Conservation (phyloP, 495 filamentous ascomycete genomes). For the Aspergillus ellipticus region DNA sequence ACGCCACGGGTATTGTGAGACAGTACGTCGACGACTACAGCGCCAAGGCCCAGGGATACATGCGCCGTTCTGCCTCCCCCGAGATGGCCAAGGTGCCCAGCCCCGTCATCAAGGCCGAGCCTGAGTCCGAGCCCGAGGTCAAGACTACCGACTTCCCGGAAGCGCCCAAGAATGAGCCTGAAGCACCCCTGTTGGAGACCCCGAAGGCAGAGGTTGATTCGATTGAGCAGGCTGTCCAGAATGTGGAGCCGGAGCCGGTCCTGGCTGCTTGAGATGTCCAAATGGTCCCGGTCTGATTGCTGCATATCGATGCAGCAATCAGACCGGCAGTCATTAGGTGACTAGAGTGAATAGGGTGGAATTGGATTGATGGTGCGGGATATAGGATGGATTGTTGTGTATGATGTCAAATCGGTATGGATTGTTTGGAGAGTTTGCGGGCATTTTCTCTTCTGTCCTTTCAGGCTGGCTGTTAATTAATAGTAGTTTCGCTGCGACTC, state of each 20-base stretch:
- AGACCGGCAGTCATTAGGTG: background rate
- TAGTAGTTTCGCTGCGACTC: background rate
- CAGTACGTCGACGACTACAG: conserved; percentile 81
- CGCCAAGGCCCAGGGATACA: conserved; percentile 75
- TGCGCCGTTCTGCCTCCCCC: conserved; percentile 49
- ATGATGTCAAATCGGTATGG: conserved; percentile 1
- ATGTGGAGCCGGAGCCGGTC: conserved; percentile 32
- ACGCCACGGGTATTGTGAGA: conserved; percentile 72
- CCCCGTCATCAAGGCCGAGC: conserved; percentile 39
- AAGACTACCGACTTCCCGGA: conserved; percentile 58
- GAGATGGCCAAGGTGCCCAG: conserved; percentile 38
- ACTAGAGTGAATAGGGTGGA: background rate
- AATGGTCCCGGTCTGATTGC: background rate
- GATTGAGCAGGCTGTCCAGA: conserved; percentile 21
- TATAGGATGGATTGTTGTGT: background rate
- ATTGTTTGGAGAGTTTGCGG: background rate
- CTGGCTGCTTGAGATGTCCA: conserved; percentile 28
- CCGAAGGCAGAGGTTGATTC: conserved; percentile 50
- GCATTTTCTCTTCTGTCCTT: background rate
- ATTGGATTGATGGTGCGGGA: background rate
- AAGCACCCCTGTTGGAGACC: conserved; percentile 27
- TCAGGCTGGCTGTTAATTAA: background rate
- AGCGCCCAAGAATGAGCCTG: conserved; percentile 55
- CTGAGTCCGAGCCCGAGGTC: conserved; percentile 52
- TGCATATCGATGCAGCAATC: background rate